These are phyloP conservation scores for Plicaturopsis crispa DNA, from an alignment of 768 basidiomycete species.

Conservation along the genomic window DNA sequence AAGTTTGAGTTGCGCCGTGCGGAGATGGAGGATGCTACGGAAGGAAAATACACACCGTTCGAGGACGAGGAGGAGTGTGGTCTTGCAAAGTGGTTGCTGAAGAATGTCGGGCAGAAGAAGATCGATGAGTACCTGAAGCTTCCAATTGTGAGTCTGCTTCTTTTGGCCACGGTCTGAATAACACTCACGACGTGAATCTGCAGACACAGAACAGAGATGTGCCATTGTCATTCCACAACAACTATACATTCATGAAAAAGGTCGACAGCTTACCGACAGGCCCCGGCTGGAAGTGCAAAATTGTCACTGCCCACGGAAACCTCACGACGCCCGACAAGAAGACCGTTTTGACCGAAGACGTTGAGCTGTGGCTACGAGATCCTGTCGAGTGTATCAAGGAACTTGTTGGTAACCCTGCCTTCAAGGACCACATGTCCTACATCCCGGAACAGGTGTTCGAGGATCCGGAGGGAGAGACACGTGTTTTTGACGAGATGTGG, in stretches of 20 bases:
- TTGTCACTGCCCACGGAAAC: constrained; percentile 13
- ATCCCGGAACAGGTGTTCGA: constrained; percentile 19
- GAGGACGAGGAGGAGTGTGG: constrained; percentile 6
- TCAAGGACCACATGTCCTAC: constrained; percentile 21
- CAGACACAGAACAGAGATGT: constrained; percentile 5
- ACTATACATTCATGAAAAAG: constrained; percentile 11
- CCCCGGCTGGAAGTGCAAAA: constrained; percentile 15
- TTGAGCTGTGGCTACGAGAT: constrained; percentile 22
- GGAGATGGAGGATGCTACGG: not conserved
- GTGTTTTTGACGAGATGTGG: constrained; percentile 28
- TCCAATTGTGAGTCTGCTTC: constrained; percentile 3
- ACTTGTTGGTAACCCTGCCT: constrained; percentile 22
- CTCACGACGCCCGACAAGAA: constrained; percentile 5
- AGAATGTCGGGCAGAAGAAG: constrained; percentile 5
- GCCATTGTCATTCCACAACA: constrained; percentile 13
- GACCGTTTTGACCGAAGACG: constrained; percentile 5
- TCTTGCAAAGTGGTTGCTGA: constrained; percentile 5
- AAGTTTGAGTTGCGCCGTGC: constrained; percentile 4
- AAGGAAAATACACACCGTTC: too few species aligned
- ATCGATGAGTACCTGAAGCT: constrained; percentile 6
- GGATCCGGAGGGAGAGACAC: constrained; percentile 7
- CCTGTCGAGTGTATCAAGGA: constrained; percentile 22
- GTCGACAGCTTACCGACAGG: constrained; percentile 14
- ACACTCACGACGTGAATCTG: not conserved
- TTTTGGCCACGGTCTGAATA: not conserved